phyloP scores from a whole-genome alignment of 2,329 filamentous ascomycete species.

The Pyrenochaeta sp. region DNA sequence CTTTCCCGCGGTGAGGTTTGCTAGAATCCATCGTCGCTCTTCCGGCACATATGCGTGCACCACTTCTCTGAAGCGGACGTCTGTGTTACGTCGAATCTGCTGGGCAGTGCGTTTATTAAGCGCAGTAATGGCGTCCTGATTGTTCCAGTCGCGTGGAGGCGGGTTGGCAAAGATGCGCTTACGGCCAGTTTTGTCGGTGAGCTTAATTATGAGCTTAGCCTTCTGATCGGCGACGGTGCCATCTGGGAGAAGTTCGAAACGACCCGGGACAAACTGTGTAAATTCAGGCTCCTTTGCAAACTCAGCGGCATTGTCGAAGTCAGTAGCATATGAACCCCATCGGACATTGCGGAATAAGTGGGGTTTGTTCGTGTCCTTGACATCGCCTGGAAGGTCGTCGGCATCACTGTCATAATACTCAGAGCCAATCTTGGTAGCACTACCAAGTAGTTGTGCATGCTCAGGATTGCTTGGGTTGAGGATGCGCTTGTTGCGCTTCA shows the following conservation, averaged over 20 bases:
- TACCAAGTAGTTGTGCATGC: slow-evolving; percentile 27
- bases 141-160: slow-evolving; percentile 36
- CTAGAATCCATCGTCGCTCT: slow-evolving; percentile 36
- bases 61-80: slow-evolving; percentile 31
- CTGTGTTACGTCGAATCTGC: slow-evolving; percentile 42
- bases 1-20: slow-evolving; percentile 27
- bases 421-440: slow-evolving; percentile 24
- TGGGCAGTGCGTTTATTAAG: slow-evolving; percentile 43
- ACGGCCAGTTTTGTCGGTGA: slow-evolving; percentile 28
- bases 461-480: slow-evolving; percentile 24
- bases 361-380: slow-evolving; percentile 25
- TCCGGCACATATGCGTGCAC: slow-evolving; percentile 29
- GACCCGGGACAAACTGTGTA: slow-evolving; percentile 37
- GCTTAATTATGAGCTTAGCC: slow-evolving; percentile 35
- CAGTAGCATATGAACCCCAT: slow-evolving; percentile 29
- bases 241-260: slow-evolving; percentile 34
- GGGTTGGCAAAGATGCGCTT: slow-evolving; percentile 37
- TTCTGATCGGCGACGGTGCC: slow-evolving; percentile 36
- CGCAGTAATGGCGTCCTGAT: slow-evolving; percentile 33
- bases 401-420: slow-evolving; percentile 40
- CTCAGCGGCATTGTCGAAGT: slow-evolving; percentile 13
- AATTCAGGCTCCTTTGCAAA: slow-evolving; percentile 29
- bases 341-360: slow-evolving; percentile 37
- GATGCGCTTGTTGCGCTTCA: slow-evolving; percentile 34
- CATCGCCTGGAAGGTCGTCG: slow-evolving; percentile 20